phyloP scores from a whole-genome alignment of 2,329 filamentous ascomycete genomes.

The Capronia epimyces region DNA sequence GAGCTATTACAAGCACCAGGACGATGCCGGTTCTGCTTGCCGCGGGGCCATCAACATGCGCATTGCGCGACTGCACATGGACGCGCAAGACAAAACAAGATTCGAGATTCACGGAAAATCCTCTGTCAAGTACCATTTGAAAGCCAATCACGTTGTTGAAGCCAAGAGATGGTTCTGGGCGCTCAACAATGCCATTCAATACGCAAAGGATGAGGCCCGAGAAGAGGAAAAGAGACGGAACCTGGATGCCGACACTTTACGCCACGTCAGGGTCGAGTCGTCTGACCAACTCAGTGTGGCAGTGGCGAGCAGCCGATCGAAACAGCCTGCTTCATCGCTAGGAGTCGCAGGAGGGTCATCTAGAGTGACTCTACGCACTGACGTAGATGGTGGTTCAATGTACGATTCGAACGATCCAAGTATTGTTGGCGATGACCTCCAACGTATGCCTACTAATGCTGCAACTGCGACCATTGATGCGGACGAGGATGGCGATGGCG shows the following conservation, averaged over 20 bases:
- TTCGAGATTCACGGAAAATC: conserved; percentile 98
- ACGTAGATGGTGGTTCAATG: conserved; percentile 51
- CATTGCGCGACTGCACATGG: conserved; percentile 92
- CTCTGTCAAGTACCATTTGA: conserved; percentile 95
- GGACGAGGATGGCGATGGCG: conserved; percentile 67
- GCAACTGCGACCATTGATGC: conserved; percentile 52
- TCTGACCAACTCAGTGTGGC: conserved; percentile 36
- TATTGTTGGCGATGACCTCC: conserved; percentile 46
- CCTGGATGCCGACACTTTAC: conserved; percentile 67
- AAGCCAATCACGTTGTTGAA: conserved; percentile 96
- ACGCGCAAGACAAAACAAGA: conserved; percentile 90
- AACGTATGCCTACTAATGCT: conserved; percentile 45
- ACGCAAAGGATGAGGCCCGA: conserved; percentile 92
- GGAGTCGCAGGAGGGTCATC: conserved; percentile 38
- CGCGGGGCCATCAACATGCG: conserved; percentile 98
- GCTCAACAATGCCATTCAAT: conserved; percentile 96
- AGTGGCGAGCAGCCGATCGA: conserved; percentile 35
- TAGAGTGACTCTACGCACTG: conserved; percentile 46
- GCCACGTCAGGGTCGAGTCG: conserved; percentile 71
- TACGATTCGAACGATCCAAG: conserved; percentile 56
- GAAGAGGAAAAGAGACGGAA: conserved; percentile 76
- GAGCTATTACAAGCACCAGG: conserved; percentile 99
- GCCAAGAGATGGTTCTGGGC: conserved; percentile 99
- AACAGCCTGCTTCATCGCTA: conserved; percentile 35
- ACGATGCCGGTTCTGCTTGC: conserved; percentile 92